Percentiles rank a stretch among this genome's conserved stretches.
These are phyloP conservation scores for Colletotrichum neosansevieriae DNA, from an alignment of 2,329 filamentous ascomycete genomes.

Conservation along the genomic window DNA sequence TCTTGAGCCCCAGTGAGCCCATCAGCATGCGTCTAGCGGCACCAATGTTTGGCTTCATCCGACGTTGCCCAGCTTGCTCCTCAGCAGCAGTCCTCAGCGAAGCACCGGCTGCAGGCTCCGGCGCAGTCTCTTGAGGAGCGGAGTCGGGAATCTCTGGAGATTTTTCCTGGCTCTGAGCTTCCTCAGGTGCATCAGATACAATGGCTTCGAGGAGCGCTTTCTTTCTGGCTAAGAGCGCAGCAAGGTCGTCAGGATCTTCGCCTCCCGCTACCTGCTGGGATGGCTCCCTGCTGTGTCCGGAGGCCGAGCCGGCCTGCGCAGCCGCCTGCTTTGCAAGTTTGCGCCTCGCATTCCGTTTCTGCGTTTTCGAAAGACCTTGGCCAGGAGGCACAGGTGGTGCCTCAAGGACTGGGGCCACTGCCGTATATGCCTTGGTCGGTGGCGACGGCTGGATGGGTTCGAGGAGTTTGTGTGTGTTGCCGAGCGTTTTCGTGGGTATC, in stretches of 20 bases:
- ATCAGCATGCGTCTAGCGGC: constrained; percentile 78
- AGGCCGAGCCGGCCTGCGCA: constrained; percentile 3
- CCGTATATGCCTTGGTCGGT: constrained; percentile 14
- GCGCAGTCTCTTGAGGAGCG: constrained; percentile 4
- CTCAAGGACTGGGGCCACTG: constrained; percentile 21
- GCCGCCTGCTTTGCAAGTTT: constrained; percentile 51
- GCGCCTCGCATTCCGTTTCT: constrained; percentile 65
- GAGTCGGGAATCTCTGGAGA: constrained; percentile 8
- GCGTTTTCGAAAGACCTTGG: constrained; percentile 57
- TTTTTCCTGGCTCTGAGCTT: constrained; percentile 2
- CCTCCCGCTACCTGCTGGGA: background rate
- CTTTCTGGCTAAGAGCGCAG: constrained; percentile 54
- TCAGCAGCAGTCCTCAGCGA: background rate
- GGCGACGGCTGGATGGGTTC: background rate
- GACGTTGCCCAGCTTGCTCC: constrained; percentile 44
- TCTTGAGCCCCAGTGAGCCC: constrained; percentile 76
- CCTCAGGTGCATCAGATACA: constrained; percentile 25
- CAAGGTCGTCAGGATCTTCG: constrained; percentile 32
- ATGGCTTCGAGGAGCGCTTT: constrained; percentile 53
- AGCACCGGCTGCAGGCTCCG: background rate
- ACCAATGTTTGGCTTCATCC: constrained; percentile 60
- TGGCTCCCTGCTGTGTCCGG: constrained; percentile 1
- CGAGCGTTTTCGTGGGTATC: constrained; percentile 48
- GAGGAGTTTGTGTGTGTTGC: constrained; percentile 18
- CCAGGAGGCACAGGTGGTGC: constrained; percentile 48